Conservation (phyloP, 1,284 basidiomycete species). For the Singerocomus inundabilis region DNA sequence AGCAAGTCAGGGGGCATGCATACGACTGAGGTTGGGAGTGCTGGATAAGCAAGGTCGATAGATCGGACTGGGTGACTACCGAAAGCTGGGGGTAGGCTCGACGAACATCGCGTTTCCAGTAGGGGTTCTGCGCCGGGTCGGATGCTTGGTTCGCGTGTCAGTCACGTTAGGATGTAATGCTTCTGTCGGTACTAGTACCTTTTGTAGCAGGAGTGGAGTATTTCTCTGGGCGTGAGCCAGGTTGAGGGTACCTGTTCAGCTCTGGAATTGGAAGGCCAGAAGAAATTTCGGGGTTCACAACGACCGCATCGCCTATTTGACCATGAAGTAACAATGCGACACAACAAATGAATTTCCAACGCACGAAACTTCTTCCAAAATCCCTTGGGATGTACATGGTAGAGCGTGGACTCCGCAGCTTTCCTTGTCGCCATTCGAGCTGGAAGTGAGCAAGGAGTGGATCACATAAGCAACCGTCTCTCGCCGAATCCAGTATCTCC, state of each 20-base stretch:
- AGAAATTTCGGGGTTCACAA: conserved; percentile 88
- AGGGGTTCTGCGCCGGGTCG: conserved; percentile 81
- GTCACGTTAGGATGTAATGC: neutral
- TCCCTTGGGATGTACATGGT: conserved; percentile 83
- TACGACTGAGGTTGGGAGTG: conserved; percentile 69
- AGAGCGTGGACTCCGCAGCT: conserved; percentile 80
- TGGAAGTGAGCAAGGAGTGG: neutral
- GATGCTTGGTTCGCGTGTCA: conserved; percentile 51
- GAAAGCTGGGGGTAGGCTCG: conserved; percentile 88
- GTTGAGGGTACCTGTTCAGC: conserved; percentile 80
- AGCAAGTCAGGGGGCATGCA: conserved; percentile 29
- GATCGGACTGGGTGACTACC: conserved; percentile 76
- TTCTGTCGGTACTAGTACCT: conserved; percentile 45
- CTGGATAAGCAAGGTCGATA: conserved; percentile 81
- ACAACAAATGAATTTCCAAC: conserved; percentile 25
- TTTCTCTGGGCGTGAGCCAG: conserved; percentile 82
- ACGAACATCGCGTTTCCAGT: conserved; percentile 94
- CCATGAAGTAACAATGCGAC: conserved; percentile 9
- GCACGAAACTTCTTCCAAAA: conserved; percentile 95
- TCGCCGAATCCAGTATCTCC: neutral
- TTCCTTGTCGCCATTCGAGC: conserved; percentile 65
- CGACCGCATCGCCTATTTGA: conserved; percentile 64
- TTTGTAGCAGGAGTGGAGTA: conserved; percentile 87
- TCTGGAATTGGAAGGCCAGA: conserved; percentile 82
- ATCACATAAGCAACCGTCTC: conserved; percentile 22